Percentiles rank a stretch among this genome's conserved stretches.
Conservation (phyloP, 78 protist genomes). For the Dictyostelium intermedium region DNA sequence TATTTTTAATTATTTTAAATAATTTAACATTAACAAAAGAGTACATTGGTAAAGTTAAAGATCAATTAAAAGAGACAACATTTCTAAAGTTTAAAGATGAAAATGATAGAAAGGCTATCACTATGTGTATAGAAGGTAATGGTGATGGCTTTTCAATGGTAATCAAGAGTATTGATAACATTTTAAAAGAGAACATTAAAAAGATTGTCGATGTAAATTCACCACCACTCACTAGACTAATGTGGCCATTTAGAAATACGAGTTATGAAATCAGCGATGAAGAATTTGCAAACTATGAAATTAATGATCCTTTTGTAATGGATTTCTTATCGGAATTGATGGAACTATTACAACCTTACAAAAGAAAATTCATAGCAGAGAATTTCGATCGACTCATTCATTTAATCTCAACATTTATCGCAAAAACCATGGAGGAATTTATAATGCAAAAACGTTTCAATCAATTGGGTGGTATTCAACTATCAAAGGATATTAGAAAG, state of each 20-base stretch:
- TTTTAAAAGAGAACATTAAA: conserved; percentile 37
- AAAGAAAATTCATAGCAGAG: not conserved
- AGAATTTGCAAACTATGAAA: conserved; percentile 62
- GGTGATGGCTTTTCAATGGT: conserved; percentile 20
- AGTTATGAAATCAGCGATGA: conserved; percentile 34
- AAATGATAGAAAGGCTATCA: conserved; percentile 46
- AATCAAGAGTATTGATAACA: not conserved
- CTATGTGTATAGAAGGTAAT: conserved; percentile 26
- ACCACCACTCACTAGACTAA: conserved; percentile 1
- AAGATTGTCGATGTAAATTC: conserved; percentile 26
- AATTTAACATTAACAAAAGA: conserved; percentile 20
- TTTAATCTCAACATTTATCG: conserved; percentile 5
- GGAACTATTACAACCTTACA: conserved; percentile 19
- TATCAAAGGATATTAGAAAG: conserved; percentile 65
- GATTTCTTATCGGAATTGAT: conserved; percentile 7
- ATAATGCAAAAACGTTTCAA: conserved; percentile 61
- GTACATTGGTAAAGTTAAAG: conserved; percentile 28
- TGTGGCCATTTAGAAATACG: conserved; percentile 53
- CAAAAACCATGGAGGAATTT: conserved; percentile 23
- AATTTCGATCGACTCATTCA: conserved; percentile 51
- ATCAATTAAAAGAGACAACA: conserved; percentile 21
- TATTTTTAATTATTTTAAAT: conserved; percentile 42
- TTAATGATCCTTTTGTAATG: conserved; percentile 67
- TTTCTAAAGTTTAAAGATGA: conserved; percentile 1
- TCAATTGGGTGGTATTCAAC: conserved; percentile 55